Percentiles rank a stretch among this genome's conserved stretches.
phyloP scores from a whole-genome alignment of 2,329 filamentous ascomycete genomes.

The Aspergillus niger region DNA sequence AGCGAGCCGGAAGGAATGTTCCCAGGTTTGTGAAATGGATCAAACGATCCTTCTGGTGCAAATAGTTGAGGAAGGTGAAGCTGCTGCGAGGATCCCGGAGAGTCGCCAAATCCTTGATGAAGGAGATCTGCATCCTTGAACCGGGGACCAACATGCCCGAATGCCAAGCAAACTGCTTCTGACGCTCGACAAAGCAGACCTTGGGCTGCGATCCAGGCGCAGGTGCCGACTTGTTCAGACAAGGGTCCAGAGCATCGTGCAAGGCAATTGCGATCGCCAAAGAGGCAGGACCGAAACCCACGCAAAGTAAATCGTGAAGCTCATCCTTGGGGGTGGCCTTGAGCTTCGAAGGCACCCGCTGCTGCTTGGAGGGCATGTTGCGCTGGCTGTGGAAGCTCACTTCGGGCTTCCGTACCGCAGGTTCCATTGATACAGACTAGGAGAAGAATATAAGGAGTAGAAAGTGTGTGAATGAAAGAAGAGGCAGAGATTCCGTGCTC shows the following conservation, averaged over 20 bases:
- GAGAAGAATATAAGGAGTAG: neutral
- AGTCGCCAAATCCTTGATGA: slow-evolving; percentile 93
- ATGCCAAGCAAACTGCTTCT: slow-evolving; percentile 84
- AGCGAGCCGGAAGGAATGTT: slow-evolving; percentile 81
- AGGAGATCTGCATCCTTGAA: slow-evolving; percentile 96
- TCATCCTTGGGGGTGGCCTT: slow-evolving; percentile 60
- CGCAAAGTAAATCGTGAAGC: slow-evolving; percentile 81
- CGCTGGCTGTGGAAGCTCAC: slow-evolving; percentile 28
- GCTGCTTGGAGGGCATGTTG: slow-evolving; percentile 27
- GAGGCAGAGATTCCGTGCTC: neutral
- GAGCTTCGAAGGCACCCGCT: slow-evolving; percentile 47
- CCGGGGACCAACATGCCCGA: slow-evolving; percentile 92
- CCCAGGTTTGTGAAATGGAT: slow-evolving; percentile 87
- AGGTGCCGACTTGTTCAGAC: slow-evolving; percentile 42
- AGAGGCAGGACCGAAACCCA: slow-evolving; percentile 91
- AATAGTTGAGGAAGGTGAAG: slow-evolving; percentile 95
- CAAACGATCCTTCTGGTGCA: slow-evolving; percentile 77
- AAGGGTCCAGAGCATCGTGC: slow-evolving; percentile 69
- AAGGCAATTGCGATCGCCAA: slow-evolving; percentile 86
- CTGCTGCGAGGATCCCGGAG: slow-evolving; percentile 82
- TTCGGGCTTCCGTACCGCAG: slow-evolving; percentile 28
- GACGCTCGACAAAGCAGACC: slow-evolving; percentile 85
- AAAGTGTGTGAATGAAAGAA: neutral
- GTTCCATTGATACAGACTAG: slow-evolving; percentile 22
- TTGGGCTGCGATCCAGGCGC: slow-evolving; percentile 58